A percentile compares a stretch with the other conserved stretches of the same genome.
phyloP scores from a whole-genome alignment of 306 rosid species.

The Rosa chinensis region DNA sequence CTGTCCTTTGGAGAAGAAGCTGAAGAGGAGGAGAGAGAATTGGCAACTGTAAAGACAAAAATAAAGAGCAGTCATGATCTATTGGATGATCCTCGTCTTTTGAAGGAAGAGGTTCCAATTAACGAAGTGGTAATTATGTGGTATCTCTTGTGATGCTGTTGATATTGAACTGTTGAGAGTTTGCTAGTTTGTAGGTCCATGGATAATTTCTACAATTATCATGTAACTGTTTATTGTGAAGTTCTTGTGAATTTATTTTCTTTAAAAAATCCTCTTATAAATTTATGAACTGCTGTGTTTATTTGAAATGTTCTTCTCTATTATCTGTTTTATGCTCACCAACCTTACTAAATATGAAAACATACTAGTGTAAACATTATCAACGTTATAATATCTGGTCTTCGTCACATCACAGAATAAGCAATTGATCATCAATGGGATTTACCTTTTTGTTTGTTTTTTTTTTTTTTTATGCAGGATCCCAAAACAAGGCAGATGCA shows the following conservation, averaged over 20 bases:
- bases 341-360: background rate
- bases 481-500: constrained; percentile 57
- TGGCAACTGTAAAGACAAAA: constrained; percentile 72
- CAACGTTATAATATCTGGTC: constrained; percentile 10
- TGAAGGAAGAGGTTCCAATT: constrained; percentile 50
- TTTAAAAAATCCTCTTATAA: background rate
- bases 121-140: constrained; percentile 52
- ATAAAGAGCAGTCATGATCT: constrained; percentile 97
- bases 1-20: constrained; percentile 98
- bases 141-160: constrained; percentile 18
- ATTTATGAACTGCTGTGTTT: background rate
- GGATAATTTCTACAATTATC: background rate
- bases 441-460: background rate
- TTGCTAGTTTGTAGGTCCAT: constrained; percentile 7
- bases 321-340: background rate
- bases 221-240: background rate
- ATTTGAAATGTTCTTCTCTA: background rate
- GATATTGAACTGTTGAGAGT: constrained; percentile 15
- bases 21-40: constrained; percentile 91
- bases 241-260: background rate
- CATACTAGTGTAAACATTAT: background rate
- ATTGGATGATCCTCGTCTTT: constrained; percentile 94
- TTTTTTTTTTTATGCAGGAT: constrained; percentile 39
- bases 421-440: background rate
- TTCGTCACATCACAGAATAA: too few species aligned